phyloP scores from a whole-genome alignment of 2,329 filamentous ascomycete species.

The Escovopsis weberi region DNA sequence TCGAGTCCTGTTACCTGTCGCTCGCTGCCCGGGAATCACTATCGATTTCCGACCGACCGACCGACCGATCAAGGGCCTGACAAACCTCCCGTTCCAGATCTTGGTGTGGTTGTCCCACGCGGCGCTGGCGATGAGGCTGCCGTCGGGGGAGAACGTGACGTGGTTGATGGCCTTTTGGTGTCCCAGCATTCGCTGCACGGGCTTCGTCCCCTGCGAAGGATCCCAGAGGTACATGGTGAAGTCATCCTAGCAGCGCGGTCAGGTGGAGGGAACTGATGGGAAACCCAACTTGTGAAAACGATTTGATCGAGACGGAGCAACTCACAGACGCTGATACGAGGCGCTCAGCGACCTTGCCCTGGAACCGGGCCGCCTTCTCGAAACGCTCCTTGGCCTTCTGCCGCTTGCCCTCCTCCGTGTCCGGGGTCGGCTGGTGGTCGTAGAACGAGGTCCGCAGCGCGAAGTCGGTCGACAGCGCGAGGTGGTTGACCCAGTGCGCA shows the following conservation, averaged over 20 bases:
- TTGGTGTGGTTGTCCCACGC: slow-evolving; percentile 94
- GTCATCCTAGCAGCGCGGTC: slow-evolving; percentile 43
- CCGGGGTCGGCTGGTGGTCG: slow-evolving; percentile 62
- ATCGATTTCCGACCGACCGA: no score
- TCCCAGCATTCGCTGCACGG: slow-evolving; percentile 74
- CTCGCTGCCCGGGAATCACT: no score
- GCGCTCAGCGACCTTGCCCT: slow-evolving; percentile 65
- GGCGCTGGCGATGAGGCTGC: slow-evolving; percentile 70
- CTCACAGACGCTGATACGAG: slow-evolving; percentile 62
- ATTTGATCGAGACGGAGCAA: neutral
- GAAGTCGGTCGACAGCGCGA: slow-evolving; percentile 86
- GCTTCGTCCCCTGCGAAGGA: slow-evolving; percentile 62
- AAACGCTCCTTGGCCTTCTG: slow-evolving; percentile 69
- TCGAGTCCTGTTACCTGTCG: no score
- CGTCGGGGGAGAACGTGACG: slow-evolving; percentile 86
- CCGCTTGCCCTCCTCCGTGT: slow-evolving; percentile 53
- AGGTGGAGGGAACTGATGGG: neutral
- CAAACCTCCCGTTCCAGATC: slow-evolving; percentile 66
- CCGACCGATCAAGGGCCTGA: neutral
- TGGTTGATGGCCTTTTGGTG: slow-evolving; percentile 97
- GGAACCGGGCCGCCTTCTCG: slow-evolving; percentile 65
- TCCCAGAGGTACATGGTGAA: slow-evolving; percentile 97
- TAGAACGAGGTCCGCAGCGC: slow-evolving; percentile 74
- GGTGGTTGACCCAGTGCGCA: slow-evolving; percentile 90
- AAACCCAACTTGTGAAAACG: neutral